Evolutionary conservation across 1,284 basidiomycete genomes (phyloP), one percentile per base, ranked within the genome.

Genomic region (Sutorius eximius): DNA sequence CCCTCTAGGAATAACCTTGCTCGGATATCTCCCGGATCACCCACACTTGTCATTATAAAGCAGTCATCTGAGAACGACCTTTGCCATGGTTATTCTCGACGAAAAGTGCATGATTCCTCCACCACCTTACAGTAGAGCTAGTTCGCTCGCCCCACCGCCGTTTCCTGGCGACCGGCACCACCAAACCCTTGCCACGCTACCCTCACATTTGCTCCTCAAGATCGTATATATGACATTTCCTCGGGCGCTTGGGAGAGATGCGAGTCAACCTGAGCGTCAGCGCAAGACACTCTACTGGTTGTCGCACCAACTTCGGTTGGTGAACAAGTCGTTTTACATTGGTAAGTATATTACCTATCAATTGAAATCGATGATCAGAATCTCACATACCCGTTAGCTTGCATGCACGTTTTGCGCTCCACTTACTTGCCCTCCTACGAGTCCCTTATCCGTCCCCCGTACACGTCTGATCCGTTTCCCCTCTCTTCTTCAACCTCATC

Each of bases 391-490:
- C 16, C 29, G 16, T 18, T 42, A 87, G 87, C 87, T 10, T 88
- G 82, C 68, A 90, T 90, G 87, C 85, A 90, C 62, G 79, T 90
- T 49, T 76, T 91, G 11, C 81, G 90, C 32, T 88, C 87, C 0
- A 82, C 82, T 2, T 90, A 88, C 65, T 74, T 91, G 44, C 79
- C 82, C 7, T 73, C 80, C 2, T 92, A 91, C 65, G 70, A 73
- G n/a, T 71, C 75, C 10, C 77, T 85, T 49, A 77, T 91, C 56
- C 80, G 82, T 32, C 66, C 75, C 0, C 86, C 86, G 0, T 89
- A 90, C 70, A 77, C 85, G 5, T 85, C 85, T 49, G 87, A 91
- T 64, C 89, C 89, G 0, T 91, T 90, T 71, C 88, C 89, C 0
- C 70, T 75, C 52, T 57, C 68, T 22, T 56, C 68, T 45, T 60